phyloP scores from a whole-genome alignment of 1,284 basidiomycete species.

The Ganoderma resinaceum region DNA sequence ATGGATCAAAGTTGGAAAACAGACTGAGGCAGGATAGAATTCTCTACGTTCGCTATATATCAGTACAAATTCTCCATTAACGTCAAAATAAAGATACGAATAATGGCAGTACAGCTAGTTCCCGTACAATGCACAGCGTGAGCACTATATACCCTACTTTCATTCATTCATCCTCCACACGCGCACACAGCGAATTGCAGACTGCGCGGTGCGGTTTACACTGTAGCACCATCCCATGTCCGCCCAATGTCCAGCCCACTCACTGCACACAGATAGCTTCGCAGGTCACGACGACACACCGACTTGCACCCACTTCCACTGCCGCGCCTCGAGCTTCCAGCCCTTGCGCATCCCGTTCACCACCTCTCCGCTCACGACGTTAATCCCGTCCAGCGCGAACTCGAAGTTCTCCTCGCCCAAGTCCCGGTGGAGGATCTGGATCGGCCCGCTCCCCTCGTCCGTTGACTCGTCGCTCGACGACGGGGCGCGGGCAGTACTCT shows the following conservation, averaged over 20 bases:
- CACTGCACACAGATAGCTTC: not conserved
- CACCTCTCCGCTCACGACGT: conserved; percentile 31
- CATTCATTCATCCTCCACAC: not conserved
- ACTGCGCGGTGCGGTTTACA: too few species aligned
- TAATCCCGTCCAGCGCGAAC: conserved; percentile 37
- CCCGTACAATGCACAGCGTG: not conserved
- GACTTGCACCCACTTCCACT: conserved; percentile 37
- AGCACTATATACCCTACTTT: not conserved
- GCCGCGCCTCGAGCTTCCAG: conserved; percentile 35
- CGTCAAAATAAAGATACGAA: conserved; percentile 26
- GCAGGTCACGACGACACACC: conserved; percentile 23
- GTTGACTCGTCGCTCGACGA: conserved; percentile 24
- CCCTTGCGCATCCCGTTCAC: conserved; percentile 34
- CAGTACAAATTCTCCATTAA: conserved; percentile 14
- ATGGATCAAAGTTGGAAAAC: not conserved
- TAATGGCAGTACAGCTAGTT: conserved; percentile 22
- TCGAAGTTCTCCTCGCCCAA: conserved; percentile 38
- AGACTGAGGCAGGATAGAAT: not conserved
- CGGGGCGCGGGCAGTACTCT: conserved; percentile 1
- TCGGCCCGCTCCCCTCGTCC: conserved; percentile 24
- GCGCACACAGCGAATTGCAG: too few species aligned
- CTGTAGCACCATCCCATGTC: not conserved
- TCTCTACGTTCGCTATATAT: conserved; percentile 2
- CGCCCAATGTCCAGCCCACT: not conserved
- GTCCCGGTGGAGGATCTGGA: conserved; percentile 36